Base-by-base conservation (phyloP, 2,329 filamentous ascomycete species). In the Ophiocordyceps camponoti-saundersi region DNA sequence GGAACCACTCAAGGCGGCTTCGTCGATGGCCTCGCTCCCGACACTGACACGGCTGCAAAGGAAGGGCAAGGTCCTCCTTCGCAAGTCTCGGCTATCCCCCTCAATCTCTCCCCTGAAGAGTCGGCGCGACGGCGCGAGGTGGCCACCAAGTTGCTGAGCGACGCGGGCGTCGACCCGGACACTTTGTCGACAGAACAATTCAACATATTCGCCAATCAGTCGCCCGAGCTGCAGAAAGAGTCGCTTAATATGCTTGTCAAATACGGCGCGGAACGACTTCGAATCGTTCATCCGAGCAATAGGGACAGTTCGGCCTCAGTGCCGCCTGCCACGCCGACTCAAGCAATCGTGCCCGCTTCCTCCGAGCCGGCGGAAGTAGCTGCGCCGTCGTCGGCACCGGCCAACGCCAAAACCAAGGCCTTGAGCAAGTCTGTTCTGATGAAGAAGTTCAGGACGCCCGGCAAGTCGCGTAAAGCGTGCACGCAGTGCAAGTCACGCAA, bases 131-230 rank as follows among this genome's bases (percentile, higher is more conserved):
- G 74, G 39, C 64, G 64, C 44, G 66, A 72, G 11, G 62, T 63
- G 8, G 73, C 75, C 7, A 63, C 65, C n/a, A 60, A 62, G 22
- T 61, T 77, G 29, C 64, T 79, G 6, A 59, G 44, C 2, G 63
- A 65, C 2, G 66, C 60, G n/a, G 65, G 63, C 5, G 66, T 79
- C n/a, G 67, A 75, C 36, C 73, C 72, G 1, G 59, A 62, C 2
- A 71, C 72, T 0, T 60, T 79, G 11, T 73, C 71, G 0, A 50
- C 59, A 4, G 74, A 78, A 43, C 75, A 79, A 53, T 75, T 79
- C 50, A 69, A 63, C 52, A 79, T 77, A 16, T 76, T 79, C 52
- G 65, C 74, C 10, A 79, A 79, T 47, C 75, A 79, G 57, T 69
- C 73, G 1, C 73, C 74, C 0, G 65, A 70, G 3, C 57, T 78